These are phyloP conservation scores for Fraxinus greggii DNA, from an alignment of 305 asterid genomes.

Conservation along the genomic window DNA sequence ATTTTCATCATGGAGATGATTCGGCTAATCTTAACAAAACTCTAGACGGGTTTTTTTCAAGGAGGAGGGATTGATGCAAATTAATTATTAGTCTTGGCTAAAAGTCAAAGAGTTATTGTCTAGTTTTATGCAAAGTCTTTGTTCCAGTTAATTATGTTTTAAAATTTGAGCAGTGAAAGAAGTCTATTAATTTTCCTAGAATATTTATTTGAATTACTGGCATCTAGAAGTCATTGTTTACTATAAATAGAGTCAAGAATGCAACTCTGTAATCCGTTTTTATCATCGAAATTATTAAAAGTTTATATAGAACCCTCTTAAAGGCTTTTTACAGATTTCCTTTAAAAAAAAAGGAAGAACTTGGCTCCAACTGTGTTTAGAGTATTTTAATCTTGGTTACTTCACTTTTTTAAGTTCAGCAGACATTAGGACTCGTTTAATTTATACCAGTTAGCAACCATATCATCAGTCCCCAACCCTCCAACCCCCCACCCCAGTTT, in stretches of 20 bases:
- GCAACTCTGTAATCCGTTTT: not conserved
- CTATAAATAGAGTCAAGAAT: not conserved
- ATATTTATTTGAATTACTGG: not conserved
- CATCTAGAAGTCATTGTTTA: not conserved
- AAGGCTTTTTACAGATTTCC: not conserved
- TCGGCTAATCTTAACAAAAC: not conserved
- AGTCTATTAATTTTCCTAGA: not conserved
- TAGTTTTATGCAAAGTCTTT: not conserved
- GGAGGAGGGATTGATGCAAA: not conserved
- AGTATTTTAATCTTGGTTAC: not conserved
- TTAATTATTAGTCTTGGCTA: too few relatives aligned
- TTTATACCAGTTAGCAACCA: not conserved
- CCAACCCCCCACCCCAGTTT: not conserved
- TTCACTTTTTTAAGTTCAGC: not conserved
- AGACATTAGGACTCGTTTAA: not conserved
- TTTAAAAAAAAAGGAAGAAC: not conserved
- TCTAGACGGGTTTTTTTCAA: not conserved
- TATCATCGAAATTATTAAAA: not conserved
- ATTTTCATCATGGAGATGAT: not conserved
- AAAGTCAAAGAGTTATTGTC: not conserved
- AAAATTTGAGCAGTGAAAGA: not conserved
- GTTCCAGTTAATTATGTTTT: not conserved
- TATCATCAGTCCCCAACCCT: not conserved
- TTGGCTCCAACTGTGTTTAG: not conserved
- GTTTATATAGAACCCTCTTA: not conserved